Evolutionary conservation across 2,329 filamentous ascomycete genomes (phyloP).

Genomic region (Fusarium transvaalense): DNA sequence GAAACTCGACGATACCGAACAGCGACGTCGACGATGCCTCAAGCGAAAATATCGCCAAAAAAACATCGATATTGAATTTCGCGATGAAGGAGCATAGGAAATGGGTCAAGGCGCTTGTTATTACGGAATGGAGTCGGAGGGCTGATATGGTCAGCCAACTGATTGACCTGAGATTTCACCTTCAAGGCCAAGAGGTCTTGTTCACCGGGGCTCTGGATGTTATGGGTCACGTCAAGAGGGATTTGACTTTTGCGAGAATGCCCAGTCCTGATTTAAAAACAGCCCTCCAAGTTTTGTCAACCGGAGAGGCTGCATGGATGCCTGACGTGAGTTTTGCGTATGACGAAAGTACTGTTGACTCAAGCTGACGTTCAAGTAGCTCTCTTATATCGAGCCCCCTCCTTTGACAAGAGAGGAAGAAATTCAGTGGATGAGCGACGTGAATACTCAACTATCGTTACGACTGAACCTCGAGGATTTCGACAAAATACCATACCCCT

Average conservation of each 20-base stretch:
- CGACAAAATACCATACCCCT: constrained; percentile 78
- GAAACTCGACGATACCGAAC: constrained; percentile 55
- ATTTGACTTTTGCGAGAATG: constrained; percentile 78
- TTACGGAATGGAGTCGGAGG: constrained; percentile 89
- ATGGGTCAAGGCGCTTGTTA: constrained; percentile 93
- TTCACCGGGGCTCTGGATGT: constrained; percentile 72
- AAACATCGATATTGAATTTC: constrained; percentile 79
- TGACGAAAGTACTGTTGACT: background rate
- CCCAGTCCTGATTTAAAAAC: constrained; percentile 93
- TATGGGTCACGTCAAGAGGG: constrained; percentile 78
- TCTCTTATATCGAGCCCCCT: constrained; percentile 82
- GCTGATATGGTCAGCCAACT: constrained; percentile 84
- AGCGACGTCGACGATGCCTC: constrained; percentile 67
- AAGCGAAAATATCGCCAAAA: constrained; percentile 79
- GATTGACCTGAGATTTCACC: constrained; percentile 85
- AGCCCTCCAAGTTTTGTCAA: constrained; percentile 85
- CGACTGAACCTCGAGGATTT: constrained; percentile 88
- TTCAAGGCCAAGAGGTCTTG: constrained; percentile 71
- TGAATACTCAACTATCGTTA: constrained; percentile 86
- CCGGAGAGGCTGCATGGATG: constrained; percentile 81
- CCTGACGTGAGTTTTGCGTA: constrained; percentile 72
- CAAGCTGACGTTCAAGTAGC: constrained; percentile 60
- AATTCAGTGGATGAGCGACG: constrained; percentile 78
- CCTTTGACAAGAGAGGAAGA: constrained; percentile 78
- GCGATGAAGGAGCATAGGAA: constrained; percentile 83